Base-by-base conservation (phyloP, 192 early-diverging fungal species). In the Rhizoclosmatium globosum region DNA sequence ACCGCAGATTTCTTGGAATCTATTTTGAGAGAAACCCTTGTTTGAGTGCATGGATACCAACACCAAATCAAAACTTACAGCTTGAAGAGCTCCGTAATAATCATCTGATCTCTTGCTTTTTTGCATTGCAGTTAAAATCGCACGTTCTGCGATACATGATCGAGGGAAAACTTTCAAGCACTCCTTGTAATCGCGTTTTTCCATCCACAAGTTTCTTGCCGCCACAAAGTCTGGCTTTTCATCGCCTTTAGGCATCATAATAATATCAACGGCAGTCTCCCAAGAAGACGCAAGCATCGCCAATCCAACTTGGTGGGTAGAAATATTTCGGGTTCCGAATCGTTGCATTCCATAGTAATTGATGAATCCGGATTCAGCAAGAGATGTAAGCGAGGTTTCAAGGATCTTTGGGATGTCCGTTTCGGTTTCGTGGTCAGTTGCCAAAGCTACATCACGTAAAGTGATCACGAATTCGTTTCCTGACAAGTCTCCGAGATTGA, bases 321-420 rank as follows among this genome's bases (percentile, higher is more conserved):
- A 82, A 31, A 96, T 85, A 15, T 91, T 86, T 38, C 92, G 86
- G 3, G 95, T 96, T 42, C 98, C 98, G 79, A 99, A 99, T 19
- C 98, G 90, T 85, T 99, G 98, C 96, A 98, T 94, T 13, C 96
- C 98, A 85, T 89, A 99, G 87, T 98, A 99, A 87, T 99, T 99
- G 79, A 98, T 89, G 75, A 98, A 99, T 2, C 98, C 98, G 53
- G 87, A 82, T 23, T 89, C 76, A 39, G 87, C 81, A 21, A 98
- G 82, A 17, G 93, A 92, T 2, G 79, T 78, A 68, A 98, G 83
- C 7, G 94, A 88, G 4, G 79, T 79, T 3, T 85, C 75, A 61
- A 95, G 53, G 38, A 75, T 71, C 13, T 74, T 21, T 15, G 61
- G 48, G 11, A 76, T 76, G 19, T 64, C 69, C 6, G 38, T 57